Conservation (phyloP, 1,139 yeast species). For the Suzukiozyma palmioleophila region DNA sequence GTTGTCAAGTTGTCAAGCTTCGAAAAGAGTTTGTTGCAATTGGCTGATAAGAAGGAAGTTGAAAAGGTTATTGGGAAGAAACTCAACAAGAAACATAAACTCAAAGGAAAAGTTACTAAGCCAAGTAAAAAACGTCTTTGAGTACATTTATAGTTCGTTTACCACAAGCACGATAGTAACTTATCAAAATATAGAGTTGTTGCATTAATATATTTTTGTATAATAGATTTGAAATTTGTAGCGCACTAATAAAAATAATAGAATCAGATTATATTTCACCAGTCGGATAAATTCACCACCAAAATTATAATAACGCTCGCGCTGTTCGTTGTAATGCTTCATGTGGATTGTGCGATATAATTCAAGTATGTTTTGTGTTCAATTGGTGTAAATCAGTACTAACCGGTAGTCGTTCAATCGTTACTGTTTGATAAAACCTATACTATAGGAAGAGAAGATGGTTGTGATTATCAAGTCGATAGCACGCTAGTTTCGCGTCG, state of each 20-base stretch:
- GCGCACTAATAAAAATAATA: no score
- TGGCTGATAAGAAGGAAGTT: conserved; percentile 69
- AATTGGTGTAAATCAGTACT: neutral
- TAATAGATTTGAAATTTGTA: neutral
- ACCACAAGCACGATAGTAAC: no score
- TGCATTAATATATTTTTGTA: conserved; percentile 1
- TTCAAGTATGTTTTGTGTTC: conserved; percentile 10
- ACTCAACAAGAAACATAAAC: conserved; percentile 12
- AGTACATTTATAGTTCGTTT: no score
- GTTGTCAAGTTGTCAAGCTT: conserved; percentile 51
- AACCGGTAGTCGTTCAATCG: neutral
- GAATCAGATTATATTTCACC: no score
- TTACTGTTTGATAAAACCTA: conserved; percentile 13
- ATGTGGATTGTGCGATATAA: conserved; percentile 14
- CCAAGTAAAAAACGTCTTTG: conserved; percentile 6
- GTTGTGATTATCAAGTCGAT: conserved; percentile 14
- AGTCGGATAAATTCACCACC: no score
- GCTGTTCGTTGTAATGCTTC: neutral
- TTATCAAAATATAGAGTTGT: neutral
- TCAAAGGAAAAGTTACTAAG: conserved; percentile 11
- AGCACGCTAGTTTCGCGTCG: conserved; percentile 25
- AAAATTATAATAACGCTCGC: no score
- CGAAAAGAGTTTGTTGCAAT: conserved; percentile 76
- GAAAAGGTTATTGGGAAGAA: conserved; percentile 43
- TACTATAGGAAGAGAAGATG: conserved; percentile 27